Evolutionary conservation across 2,329 filamentous ascomycete genomes (phyloP).

Genomic region (Microdochium paspali): DNA sequence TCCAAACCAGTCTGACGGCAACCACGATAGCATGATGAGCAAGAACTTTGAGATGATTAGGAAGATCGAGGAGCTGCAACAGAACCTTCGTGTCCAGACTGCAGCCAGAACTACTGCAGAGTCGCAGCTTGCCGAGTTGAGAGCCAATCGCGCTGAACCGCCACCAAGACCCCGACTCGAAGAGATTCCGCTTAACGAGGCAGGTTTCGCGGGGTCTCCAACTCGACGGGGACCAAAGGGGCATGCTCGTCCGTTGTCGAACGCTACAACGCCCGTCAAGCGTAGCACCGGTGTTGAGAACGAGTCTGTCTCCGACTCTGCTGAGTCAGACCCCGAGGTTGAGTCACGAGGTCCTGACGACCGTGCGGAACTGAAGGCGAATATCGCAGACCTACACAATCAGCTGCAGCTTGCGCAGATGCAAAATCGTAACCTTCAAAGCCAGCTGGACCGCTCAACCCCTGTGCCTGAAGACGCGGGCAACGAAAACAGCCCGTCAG

Average conservation of each 20-base stretch:
- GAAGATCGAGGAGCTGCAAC: conserved; percentile 81
- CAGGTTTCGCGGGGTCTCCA: conserved; percentile 64
- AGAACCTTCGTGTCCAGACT: conserved; percentile 74
- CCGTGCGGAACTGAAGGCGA: conserved; percentile 81
- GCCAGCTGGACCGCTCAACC: conserved; percentile 65
- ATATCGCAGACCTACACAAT: conserved; percentile 87
- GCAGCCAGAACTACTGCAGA: conserved; percentile 78
- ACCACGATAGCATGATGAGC: conserved; percentile 57
- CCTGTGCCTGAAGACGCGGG: conserved; percentile 48
- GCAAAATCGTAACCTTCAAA: conserved; percentile 88
- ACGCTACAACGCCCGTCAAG: conserved; percentile 64
- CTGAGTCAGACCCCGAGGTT: conserved; percentile 73
- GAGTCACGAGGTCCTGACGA: conserved; percentile 80
- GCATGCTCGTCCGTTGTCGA: conserved; percentile 54
- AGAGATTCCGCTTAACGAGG: conserved; percentile 79
- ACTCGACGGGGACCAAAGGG: conserved; percentile 51
- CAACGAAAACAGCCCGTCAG: conserved; percentile 68
- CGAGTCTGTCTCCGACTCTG: conserved; percentile 59
- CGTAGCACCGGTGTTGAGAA: conserved; percentile 60
- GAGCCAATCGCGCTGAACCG: conserved; percentile 63
- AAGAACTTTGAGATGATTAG: conserved; percentile 76
- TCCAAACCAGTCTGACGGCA: conserved; percentile 48
- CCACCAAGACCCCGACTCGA: conserved; percentile 69
- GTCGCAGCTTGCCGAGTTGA: conserved; percentile 68
- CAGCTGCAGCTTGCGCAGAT: conserved; percentile 90